Evolutionary conservation across 139 green algal genomes (phyloP).

Genomic region (Chara braunii): DNA sequence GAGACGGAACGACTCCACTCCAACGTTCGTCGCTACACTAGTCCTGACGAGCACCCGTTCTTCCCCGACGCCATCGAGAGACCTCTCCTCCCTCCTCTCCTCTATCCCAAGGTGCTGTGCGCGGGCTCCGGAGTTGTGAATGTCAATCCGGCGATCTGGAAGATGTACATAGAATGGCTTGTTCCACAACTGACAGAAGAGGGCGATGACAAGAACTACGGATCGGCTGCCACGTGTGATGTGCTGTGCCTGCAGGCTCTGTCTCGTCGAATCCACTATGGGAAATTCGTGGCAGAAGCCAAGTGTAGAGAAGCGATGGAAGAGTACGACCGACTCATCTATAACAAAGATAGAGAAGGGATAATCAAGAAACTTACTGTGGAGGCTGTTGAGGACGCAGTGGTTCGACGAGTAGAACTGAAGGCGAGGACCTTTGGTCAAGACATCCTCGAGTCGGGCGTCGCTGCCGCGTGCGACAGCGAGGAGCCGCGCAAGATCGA

Average conservation of each 20-base stretch:
- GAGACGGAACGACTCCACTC: constrained; percentile 88
- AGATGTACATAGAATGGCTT: constrained; percentile 67
- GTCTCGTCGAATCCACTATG: constrained; percentile 95
- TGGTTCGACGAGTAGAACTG: constrained; percentile 73
- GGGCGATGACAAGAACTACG: constrained; percentile 95
- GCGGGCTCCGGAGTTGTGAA: constrained; percentile 66
- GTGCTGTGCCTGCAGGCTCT: constrained; percentile 78
- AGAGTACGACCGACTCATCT: constrained; percentile 66
- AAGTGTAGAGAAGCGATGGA: constrained; percentile 83
- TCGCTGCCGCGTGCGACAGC: too few species aligned
- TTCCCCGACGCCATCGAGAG: constrained; percentile 58
- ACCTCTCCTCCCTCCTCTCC: constrained; percentile 58
- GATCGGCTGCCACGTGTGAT: constrained; percentile 68
- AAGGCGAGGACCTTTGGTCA: constrained; percentile 88
- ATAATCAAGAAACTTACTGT: constrained; percentile 89
- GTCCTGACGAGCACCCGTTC: constrained; percentile 89
- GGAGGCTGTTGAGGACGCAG: constrained; percentile 62
- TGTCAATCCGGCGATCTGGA: constrained; percentile 78
- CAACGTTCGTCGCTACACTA: constrained; percentile 80
- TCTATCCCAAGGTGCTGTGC: constrained; percentile 58
- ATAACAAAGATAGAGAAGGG: constrained; percentile 56
- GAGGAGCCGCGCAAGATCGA: too few species aligned
- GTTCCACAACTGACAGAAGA: constrained; percentile 50
- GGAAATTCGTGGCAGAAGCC: constrained; percentile 97
- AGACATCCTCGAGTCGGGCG: too few species aligned